Evolutionary conservation across 495 filamentous ascomycete genomes (phyloP), one percentile per base, ranked within the genome.

Genomic region (Aspergillus avenaceus): DNA sequence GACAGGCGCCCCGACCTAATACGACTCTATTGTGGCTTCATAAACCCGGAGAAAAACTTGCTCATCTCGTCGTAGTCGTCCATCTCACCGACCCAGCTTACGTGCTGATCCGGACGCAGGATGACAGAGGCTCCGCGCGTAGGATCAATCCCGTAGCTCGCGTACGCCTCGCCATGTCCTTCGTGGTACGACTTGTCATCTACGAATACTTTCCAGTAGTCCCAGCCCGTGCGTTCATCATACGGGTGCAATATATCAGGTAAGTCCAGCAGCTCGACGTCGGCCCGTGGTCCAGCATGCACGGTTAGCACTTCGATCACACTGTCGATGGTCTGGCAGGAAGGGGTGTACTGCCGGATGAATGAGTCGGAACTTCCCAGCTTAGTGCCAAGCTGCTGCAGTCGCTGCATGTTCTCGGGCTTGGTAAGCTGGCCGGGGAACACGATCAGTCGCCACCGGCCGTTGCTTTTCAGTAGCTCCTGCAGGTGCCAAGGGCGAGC

Each of bases 151-250:
- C 81, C 86, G 48, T 79, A 84, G 5, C 70, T 74, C 32, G 66
- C 65, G 63, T 87, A 87, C 6, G 82, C 82, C 14, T 78, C 59
- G 0, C 83, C 84, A 57, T 77, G 71, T 0, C 81, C 82, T 41
- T 84, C 75, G 58, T 85, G 74, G 61, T 84, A 82, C 31, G 72
- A 76, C 50, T 65, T 67, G 45, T 83, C 83, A 56, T 88, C 85
- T 5, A 76, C 80, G 61, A 73, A 86, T 3, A 88, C 74, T 50
- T 81, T 83, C 42, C 74, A 70, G 53, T 86, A 88, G 52, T 86
- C 83, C 76, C 76, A 84, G 0, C 82, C 83, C 3, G 56, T 52
- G 4, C 66, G 60, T 31, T 72, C 50, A 38, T 77, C 63, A 27
- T 71, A 83, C 0, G 81, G 82, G 47, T 75, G 75, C 49, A 84